Base-by-base conservation (phyloP, 2,329 filamentous ascomycete genomes). In the Sclerotinia trifoliorum region DNA sequence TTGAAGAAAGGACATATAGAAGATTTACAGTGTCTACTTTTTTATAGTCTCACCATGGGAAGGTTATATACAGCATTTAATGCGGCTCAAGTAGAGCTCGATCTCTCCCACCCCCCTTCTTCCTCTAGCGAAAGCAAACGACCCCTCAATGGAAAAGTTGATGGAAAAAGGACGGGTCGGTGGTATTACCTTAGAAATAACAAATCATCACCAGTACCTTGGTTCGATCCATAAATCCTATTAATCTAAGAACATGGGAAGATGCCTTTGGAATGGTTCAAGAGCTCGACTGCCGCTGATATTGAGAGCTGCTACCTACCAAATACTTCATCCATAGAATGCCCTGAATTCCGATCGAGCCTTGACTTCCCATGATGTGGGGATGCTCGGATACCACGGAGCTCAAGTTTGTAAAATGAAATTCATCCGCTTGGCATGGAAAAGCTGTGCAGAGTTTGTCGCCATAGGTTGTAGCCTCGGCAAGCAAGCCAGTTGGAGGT, bases 321-420 rank as follows among this genome's bases (percentile, higher is more conserved):
- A 26, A n/a, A 39, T 11, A 62, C 11, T 51, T 35, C 13, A 62
- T n/a, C 13, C 7, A 5, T 62, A 29, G 11, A 15, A 39, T 19
- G 19, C 2, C 29, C 13, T 35, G 21, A 10, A 8, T 24, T 35
- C 15, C 26, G 46, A 29, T 51, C 58, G 51, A 62, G 44, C 44
- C 21, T 49, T 49, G n/a, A 42, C 2, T 39, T 24, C 39, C 58
- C 29, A 24, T 62, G 7, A 13, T 39, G 58, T 39, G 21, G 58
- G 29, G 29, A 39, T 62, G 58, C 58, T 51, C 29, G 46, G 58
- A 39, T 62, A 46, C 58, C 35, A 49, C 48, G 58, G 26, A 61
- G 58, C 26, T 61, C 48, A 44, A 61, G 44, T 26, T 61, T 26
- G 26, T 49, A 48, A 61, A 61, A 49, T 26, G 21, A 49, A 19